Conservation (phyloP, 257 asterid species). For the Solanum lignicaule region DNA sequence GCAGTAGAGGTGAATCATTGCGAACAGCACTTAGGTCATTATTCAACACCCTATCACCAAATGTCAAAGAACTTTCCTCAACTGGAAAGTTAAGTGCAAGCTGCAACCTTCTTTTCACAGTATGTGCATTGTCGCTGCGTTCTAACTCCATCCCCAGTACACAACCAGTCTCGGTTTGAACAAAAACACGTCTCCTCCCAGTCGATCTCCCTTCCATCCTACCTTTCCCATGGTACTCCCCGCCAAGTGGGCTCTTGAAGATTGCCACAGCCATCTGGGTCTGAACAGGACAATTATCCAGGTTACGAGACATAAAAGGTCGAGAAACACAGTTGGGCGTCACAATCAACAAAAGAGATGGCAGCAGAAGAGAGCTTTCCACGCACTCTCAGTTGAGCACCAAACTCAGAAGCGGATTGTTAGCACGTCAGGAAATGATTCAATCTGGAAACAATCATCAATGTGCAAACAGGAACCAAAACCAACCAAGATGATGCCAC, state of each 20-base stretch:
- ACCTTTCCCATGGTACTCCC: conserved; percentile 55
- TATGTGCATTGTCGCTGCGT: conserved; percentile 76
- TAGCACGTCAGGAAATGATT: conserved; percentile 11
- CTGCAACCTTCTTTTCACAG: conserved; percentile 88
- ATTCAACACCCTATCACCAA: conserved; percentile 76
- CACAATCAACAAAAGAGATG: conserved; percentile 58
- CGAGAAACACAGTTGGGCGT: conserved; percentile 13
- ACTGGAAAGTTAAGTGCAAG: conserved; percentile 67
- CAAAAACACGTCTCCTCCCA: conserved; percentile 78
- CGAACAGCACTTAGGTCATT: conserved; percentile 81
- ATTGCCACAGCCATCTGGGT: conserved; percentile 96
- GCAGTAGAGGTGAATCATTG: conserved; percentile 71
- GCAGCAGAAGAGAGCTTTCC: conserved; percentile 40
- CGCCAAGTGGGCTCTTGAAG: conserved; percentile 59
- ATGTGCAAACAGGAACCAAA: conserved; percentile 15
- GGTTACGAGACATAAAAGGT: conserved; percentile 64
- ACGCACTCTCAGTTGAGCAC: conserved; percentile 36
- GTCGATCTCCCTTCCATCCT: conserved; percentile 53
- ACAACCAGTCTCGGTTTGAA: conserved; percentile 84
- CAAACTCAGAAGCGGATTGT: conserved; percentile 47
- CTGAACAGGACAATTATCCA: conserved; percentile 71
- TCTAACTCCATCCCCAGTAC: conserved; percentile 94
- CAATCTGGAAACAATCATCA: conserved; percentile 33
- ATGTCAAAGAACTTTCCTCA: conserved; percentile 85
- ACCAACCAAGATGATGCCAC: conserved; percentile 4